Percentiles rank a stretch among this genome's conserved stretches.
These are phyloP conservation scores for Lentinus polychrous DNA, from an alignment of 1,284 basidiomycete species.

Conservation along the genomic window DNA sequence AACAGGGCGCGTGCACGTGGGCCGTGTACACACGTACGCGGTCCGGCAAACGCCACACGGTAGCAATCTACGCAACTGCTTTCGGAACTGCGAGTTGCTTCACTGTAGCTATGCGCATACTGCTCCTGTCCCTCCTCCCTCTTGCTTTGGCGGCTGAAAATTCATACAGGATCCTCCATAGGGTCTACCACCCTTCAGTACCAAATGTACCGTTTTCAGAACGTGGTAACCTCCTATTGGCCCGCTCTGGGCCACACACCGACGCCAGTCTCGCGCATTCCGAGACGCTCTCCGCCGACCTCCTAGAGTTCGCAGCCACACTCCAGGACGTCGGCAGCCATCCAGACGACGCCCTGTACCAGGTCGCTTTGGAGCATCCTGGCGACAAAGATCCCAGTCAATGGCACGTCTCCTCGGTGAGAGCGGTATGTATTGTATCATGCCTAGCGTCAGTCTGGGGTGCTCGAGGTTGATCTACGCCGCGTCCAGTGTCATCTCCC, in stretches of 20 bases:
- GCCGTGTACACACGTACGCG: not conserved
- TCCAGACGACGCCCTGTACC: conserved; percentile 48
- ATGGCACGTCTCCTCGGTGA: conserved; percentile 67
- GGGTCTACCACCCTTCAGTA: conserved; percentile 33
- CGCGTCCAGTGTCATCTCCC: conserved; percentile 52
- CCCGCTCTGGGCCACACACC: conserved; percentile 16
- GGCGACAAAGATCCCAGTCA: conserved; percentile 36
- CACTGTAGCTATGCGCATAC: conserved; percentile 15
- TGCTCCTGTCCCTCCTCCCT: conserved; percentile 13
- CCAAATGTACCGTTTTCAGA: conserved; percentile 26
- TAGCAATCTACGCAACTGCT: conserved; percentile 5
- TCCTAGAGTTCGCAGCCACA: conserved; percentile 11
- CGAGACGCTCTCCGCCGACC: conserved; percentile 26
- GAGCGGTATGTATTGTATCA: conserved; percentile 46
- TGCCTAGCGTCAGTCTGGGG: conserved; percentile 8
- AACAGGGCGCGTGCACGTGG: not conserved
- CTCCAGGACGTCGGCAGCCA: conserved; percentile 31
- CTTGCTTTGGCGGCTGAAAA: conserved; percentile 10
- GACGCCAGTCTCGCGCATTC: conserved; percentile 26
- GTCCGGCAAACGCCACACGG: not conserved
- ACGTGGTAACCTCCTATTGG: conserved; percentile 28
- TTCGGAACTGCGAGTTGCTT: conserved; percentile 12
- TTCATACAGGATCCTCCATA: conserved; percentile 29
- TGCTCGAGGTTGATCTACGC: conserved; percentile 9
- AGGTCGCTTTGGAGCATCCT: conserved; percentile 62